phyloP scores from a whole-genome alignment of 2,329 filamentous ascomycete genomes.

The Cladosporium sp. region DNA sequence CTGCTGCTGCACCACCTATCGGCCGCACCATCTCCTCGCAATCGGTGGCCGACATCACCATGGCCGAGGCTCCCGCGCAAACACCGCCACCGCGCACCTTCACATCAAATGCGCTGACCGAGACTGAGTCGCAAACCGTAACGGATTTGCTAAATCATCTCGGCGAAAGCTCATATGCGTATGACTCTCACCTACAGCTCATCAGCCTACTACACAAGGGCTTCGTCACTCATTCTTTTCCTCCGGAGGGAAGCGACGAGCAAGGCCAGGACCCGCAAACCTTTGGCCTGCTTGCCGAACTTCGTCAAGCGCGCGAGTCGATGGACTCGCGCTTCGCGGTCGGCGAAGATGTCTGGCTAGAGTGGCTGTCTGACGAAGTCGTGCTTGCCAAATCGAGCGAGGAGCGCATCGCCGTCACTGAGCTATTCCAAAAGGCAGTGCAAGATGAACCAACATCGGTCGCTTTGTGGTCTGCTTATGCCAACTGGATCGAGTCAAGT shows the following conservation, averaged over 20 bases:
- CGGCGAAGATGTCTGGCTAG: slow-evolving; percentile 75
- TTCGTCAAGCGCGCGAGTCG: slow-evolving; percentile 54
- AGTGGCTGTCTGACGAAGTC: slow-evolving; percentile 73
- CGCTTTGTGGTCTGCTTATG: slow-evolving; percentile 74
- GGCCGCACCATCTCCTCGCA: slow-evolving; percentile 43
- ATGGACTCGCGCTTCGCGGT: slow-evolving; percentile 67
- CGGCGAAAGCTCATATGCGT: slow-evolving; percentile 50
- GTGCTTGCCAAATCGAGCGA: slow-evolving; percentile 62
- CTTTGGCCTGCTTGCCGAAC: slow-evolving; percentile 47
- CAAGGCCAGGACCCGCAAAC: slow-evolving; percentile 36
- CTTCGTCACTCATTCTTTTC: slow-evolving; percentile 43
- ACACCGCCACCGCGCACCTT: slow-evolving; percentile 45
- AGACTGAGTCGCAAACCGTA: slow-evolving; percentile 46
- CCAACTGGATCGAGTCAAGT: slow-evolving; percentile 73
- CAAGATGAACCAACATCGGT: slow-evolving; percentile 71
- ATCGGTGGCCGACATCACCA: slow-evolving; percentile 47
- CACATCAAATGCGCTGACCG: slow-evolving; percentile 44
- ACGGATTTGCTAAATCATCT: slow-evolving; percentile 46
- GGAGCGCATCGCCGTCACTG: slow-evolving; percentile 67
- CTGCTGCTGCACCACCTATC: slow-evolving; percentile 29
- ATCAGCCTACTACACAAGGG: slow-evolving; percentile 52
- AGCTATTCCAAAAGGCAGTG: slow-evolving; percentile 70
- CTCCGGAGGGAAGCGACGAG: slow-evolving; percentile 24
- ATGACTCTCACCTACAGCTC: slow-evolving; percentile 49
- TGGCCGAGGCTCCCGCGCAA: slow-evolving; percentile 48